Evolutionary conservation across 345 rosid genomes (phyloP).

Genomic region (Eucalyptus sp.): DNA sequence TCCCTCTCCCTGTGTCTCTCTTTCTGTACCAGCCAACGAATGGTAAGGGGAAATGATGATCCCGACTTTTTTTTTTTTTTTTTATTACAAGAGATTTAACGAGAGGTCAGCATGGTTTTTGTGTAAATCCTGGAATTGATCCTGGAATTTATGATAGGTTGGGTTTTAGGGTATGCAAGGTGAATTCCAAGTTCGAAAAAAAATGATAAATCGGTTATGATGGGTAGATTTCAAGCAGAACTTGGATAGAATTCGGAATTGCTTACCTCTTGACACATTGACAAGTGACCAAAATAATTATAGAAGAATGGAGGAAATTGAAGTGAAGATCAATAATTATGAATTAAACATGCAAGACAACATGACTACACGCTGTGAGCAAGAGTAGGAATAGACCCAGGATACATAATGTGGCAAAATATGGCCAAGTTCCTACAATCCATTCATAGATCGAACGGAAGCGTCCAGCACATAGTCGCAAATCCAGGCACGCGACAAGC

Average conservation of each 20-base stretch:
- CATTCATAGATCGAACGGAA: not conserved
- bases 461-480: not conserved
- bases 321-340: too few relatives aligned
- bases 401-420: not conserved
- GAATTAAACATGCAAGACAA: not conserved
- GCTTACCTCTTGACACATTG: accelerated
- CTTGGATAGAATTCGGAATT: accelerated
- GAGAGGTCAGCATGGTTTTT: too few relatives aligned
- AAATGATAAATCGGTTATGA: not conserved
- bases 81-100: too few relatives aligned
- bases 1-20: too few relatives aligned
- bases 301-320: too few relatives aligned
- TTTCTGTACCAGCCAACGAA: too few relatives aligned
- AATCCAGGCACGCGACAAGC: not conserved
- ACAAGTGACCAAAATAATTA: too few relatives aligned
- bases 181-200: accelerated
- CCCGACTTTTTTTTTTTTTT: too few relatives aligned
- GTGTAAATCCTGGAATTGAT: too few relatives aligned
- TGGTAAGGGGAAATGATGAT: too few relatives aligned
- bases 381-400: not conserved
- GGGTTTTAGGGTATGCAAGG: too few relatives aligned
- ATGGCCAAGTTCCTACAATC: not conserved
- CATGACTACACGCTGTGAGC: not conserved
- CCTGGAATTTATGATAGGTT: too few relatives aligned
- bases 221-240: not conserved